Evolutionary conservation across 2,329 filamentous ascomycete genomes (phyloP), one percentile per base, ranked within the genome.

Genomic region (Aspergillus sp.): DNA sequence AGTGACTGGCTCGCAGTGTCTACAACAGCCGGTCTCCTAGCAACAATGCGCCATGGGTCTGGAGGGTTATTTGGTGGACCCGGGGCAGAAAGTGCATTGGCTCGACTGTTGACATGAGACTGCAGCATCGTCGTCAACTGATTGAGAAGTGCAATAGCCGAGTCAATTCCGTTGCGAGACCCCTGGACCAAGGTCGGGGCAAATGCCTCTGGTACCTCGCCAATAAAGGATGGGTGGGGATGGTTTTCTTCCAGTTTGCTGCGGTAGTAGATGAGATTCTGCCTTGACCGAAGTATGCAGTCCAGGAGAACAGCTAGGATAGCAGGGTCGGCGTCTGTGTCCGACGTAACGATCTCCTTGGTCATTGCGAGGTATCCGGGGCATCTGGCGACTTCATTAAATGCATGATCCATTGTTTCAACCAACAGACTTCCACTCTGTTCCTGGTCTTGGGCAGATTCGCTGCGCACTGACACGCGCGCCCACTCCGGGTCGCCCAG

Each of bases 351-450:
- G 12, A 58, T 36, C 18, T n/a, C n/a, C 24, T 48, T 53, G 9
- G 52, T 24, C n/a, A 11, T 32, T 17, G 52, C 52, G 3, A 43
- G 22, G 34, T 60, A 60, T 3, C 55, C 58, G 11, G 58, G 58
- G 41, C 55, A 60, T 50, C 55, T 60, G 17, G 55, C 58, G 7
- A 57, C 24, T 47, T 60, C 58, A 22, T 55, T 55, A 18, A 60
- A 60, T 7, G 43, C 48, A 12, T 50, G 17, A n/a, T 60, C 58
- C 38, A 53, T 45, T 4, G 22, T 53, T 17, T 44, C 26, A 17
- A 48, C 55, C 18, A 58, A 15, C 2, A 18, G 24, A n/a, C 26
- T 53, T 6, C 43, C 18, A 8, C 47, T 26, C 30, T 26, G 39
- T 11, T 53, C 15, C 13, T 44, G 34, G 36, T 55, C 41, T 48